Percentiles rank a stretch among this genome's conserved stretches.
phyloP scores from a whole-genome alignment of 345 rosid genomes.

The Moringa oleifera region DNA sequence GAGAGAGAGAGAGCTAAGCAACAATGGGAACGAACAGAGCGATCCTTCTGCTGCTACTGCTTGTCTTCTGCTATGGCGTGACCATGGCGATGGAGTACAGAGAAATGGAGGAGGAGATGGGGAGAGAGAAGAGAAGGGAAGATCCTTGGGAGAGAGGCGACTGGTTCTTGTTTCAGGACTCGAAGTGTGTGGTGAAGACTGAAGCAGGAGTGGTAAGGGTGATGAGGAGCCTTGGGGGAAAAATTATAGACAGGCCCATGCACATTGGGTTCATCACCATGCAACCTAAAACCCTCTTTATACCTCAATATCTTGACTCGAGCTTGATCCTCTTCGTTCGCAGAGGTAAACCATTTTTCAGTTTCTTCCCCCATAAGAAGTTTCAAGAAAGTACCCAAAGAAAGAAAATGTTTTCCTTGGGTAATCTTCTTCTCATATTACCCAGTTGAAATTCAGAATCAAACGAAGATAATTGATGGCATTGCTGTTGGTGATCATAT shows the following conservation, averaged over 20 bases:
- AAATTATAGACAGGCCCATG: constrained; percentile 44
- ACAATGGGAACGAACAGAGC: constrained; percentile 30
- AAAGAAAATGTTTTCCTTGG: no score
- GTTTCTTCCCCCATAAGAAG: no score
- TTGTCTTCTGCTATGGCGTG: constrained; percentile 32
- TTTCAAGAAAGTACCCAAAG: no score
- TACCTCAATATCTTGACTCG: constrained; percentile 83
- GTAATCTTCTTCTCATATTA: no score
- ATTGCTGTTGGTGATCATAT: no score
- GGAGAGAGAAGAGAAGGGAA: constrained; percentile 5
- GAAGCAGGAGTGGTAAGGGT: constrained; percentile 78
- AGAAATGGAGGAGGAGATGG: not conserved
- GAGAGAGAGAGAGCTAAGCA: not conserved
- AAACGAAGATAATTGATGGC: no score
- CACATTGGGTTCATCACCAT: constrained; percentile 81
- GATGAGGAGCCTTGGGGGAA: constrained; percentile 36
- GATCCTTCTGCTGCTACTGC: constrained; percentile 23
- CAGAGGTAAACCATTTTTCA: constrained; percentile 50
- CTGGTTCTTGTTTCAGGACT: constrained; percentile 50
- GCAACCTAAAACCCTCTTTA: constrained; percentile 74
- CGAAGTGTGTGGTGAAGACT: constrained; percentile 53
- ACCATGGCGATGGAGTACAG: constrained; percentile 4
- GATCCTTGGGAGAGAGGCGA: no score
- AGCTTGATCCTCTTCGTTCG: constrained; percentile 65
- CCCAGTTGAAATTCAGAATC: no score